Evolutionary conservation across 2,329 filamentous ascomycete species (phyloP), one percentile per base, ranked within the genome.

Genomic region (Epichloe uncinata): DNA sequence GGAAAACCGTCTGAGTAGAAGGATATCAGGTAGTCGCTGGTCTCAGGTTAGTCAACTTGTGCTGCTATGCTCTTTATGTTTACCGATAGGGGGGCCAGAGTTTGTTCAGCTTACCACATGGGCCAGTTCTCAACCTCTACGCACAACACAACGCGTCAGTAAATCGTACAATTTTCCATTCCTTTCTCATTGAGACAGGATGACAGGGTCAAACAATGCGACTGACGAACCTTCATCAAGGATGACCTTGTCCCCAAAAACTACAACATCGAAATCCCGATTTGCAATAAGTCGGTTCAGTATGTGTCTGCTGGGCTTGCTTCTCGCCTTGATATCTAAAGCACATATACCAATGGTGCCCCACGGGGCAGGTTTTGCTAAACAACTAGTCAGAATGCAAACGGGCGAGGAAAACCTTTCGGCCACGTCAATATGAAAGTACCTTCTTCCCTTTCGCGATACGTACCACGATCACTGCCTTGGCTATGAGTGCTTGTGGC

Each of bases 1-100:
- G 93, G 93, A 58, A 98, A 98, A 0, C 93, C 93, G 65, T 96
- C 91, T 0, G 91, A 97, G 68, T 97, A 98, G 70, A 98, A 98
- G 3, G 90, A 95, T 61, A 98, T 95, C 50, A 98, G 71, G 61
- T 95, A 98, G 69, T 98, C 93, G 66, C 76, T 79, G 54, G 22
- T 43, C 37, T 22, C 16, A 49, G 47, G 48, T 52, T 26, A 50
- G 52, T 33, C 33, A 34, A 51, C 12, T 37, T 33, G 56, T 52
- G 60, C 56, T 55, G 55, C 64, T 61, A 62, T 63, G 52, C 63
- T 62, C 47, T 55, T 63, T 62, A 54, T 45, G 62, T 52, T 66
- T 62, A 68, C 63, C 61, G 65, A 67, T 35, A 5, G 12, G 40
- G 47, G 30, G 20, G 46, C 35, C n/a, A 38, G 15, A 26, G 47